Evolutionary conservation across 257 asterid genomes (phyloP).

Genomic region (Cynanchum wilfordii): DNA sequence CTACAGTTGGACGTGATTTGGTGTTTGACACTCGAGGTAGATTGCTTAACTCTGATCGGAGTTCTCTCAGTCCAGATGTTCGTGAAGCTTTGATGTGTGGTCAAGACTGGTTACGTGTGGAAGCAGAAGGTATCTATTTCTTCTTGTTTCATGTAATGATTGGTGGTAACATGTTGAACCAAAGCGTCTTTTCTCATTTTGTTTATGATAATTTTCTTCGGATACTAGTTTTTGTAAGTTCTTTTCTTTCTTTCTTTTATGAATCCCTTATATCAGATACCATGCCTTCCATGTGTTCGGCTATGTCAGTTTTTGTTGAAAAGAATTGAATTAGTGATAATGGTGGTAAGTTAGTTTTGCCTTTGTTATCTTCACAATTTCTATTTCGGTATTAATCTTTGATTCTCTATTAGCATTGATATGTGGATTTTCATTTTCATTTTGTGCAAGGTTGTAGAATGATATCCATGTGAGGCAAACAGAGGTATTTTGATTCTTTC

Average conservation of each 20-base stretch:
- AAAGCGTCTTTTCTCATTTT: constrained; percentile 41
- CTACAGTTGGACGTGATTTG: constrained; percentile 53
- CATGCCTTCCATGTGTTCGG: constrained; percentile 32
- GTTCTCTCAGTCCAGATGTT: constrained; percentile 61
- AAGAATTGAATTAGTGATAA: constrained; percentile 27
- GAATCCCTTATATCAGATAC: constrained; percentile 31
- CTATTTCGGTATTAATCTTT: too few species aligned
- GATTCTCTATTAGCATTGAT: not conserved
- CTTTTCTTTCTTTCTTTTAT: too few species aligned
- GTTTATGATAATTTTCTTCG: constrained; percentile 5
- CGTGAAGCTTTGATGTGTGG: constrained; percentile 83
- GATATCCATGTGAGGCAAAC: constrained; percentile 2
- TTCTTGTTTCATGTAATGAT: constrained; percentile 21
- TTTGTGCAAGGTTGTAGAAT: constrained; percentile 16
- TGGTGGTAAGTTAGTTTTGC: not conserved
- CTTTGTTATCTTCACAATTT: not conserved
- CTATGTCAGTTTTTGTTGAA: constrained; percentile 43
- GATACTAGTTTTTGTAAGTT: constrained; percentile 1
- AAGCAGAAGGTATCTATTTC: constrained; percentile 45
- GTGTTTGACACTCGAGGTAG: constrained; percentile 56
- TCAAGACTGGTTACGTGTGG: constrained; percentile 74
- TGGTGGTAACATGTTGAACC: constrained; percentile 62
- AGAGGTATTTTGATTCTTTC: not conserved
- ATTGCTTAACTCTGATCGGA: constrained; percentile 45
- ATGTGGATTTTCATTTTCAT: not conserved